Evolutionary conservation across 1,284 basidiomycete species (phyloP).

Genomic region (Naganishia sp.): DNA sequence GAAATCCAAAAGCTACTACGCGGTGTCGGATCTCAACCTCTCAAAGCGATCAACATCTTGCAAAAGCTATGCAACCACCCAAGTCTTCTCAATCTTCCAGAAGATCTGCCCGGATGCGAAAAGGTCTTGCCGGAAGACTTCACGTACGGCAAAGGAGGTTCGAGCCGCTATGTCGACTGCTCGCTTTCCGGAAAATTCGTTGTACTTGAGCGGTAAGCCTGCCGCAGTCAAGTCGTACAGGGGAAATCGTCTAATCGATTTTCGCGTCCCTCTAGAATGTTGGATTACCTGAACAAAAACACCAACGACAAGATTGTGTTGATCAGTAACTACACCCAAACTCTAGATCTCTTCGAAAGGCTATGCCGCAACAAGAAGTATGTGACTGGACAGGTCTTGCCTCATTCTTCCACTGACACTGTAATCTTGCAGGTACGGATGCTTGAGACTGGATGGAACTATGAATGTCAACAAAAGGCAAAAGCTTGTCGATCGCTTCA

Average conservation of each 20-base stretch:
- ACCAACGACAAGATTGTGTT: conserved; percentile 97
- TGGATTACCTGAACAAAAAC: conserved; percentile 73
- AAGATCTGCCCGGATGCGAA: conserved; percentile 84
- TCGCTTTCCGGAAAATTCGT: conserved; percentile 90
- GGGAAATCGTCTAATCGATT: no score
- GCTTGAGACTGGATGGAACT: conserved; percentile 87
- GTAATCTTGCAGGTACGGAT: conserved; percentile 69
- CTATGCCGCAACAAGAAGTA: conserved; percentile 80
- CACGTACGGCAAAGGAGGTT: conserved; percentile 51
- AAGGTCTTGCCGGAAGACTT: conserved; percentile 79
- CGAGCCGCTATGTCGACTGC: conserved; percentile 65
- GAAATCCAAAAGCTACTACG: conserved; percentile 89
- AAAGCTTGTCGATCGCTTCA: conserved; percentile 96
- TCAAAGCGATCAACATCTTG: conserved; percentile 94
- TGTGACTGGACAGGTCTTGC: conserved; percentile 34
- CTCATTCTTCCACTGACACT: neutral
- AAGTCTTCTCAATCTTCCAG: conserved; percentile 82
- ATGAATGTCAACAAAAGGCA: conserved; percentile 94
- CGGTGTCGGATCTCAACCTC: conserved; percentile 87
- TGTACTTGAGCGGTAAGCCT: conserved; percentile 79
- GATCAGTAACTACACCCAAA: conserved; percentile 98
- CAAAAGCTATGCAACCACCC: conserved; percentile 99
- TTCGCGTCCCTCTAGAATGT: conserved; percentile 62
- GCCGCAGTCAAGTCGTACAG: no score
- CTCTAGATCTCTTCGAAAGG: conserved; percentile 90